Percentiles rank a stretch among this genome's conserved stretches.
phyloP scores from a whole-genome alignment of 495 filamentous ascomycete species.

The Pseudoneurospora amorphoporcata region DNA sequence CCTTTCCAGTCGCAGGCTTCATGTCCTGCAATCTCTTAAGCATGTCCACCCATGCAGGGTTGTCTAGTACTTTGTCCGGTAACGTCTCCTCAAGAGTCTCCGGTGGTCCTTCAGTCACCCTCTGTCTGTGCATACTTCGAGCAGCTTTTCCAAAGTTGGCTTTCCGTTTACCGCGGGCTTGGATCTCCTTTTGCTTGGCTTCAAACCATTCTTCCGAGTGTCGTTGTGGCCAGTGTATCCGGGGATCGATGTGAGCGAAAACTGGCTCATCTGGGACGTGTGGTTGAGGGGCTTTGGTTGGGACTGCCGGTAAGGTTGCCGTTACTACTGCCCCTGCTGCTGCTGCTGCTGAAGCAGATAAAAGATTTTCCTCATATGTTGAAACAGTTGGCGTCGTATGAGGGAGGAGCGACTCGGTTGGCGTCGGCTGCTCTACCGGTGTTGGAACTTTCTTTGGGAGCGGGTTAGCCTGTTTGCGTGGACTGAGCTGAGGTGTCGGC shows the following conservation, averaged over 20 bases:
- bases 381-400: background rate
- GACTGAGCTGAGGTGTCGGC: background rate
- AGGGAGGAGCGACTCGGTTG: background rate
- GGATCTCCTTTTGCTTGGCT: slow-evolving; percentile 33
- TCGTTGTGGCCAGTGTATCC: slow-evolving; percentile 27
- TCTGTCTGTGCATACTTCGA: slow-evolving; percentile 22
- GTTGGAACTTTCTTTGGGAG: background rate
- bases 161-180: slow-evolving; percentile 29
- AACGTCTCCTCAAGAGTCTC: slow-evolving; percentile 13
- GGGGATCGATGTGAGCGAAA: slow-evolving; percentile 31
- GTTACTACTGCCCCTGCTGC: background rate
- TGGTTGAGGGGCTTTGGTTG: background rate
- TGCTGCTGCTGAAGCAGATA: slow-evolving; percentile 5
- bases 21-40: background rate
- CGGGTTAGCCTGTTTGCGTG: background rate
- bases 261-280: slow-evolving; percentile 12
- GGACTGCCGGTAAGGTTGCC: background rate
- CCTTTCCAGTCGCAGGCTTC: background rate
- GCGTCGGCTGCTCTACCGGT: background rate
- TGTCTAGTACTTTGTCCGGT: slow-evolving; percentile 18
- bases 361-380: background rate
- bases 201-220: slow-evolving; percentile 29
- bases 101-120: slow-evolving; percentile 2
- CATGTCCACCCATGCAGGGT: slow-evolving; percentile 18
- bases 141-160: slow-evolving; percentile 31